Evolutionary conservation across 1,284 basidiomycete genomes (phyloP).

Genomic region (Pholiota adiposa): DNA sequence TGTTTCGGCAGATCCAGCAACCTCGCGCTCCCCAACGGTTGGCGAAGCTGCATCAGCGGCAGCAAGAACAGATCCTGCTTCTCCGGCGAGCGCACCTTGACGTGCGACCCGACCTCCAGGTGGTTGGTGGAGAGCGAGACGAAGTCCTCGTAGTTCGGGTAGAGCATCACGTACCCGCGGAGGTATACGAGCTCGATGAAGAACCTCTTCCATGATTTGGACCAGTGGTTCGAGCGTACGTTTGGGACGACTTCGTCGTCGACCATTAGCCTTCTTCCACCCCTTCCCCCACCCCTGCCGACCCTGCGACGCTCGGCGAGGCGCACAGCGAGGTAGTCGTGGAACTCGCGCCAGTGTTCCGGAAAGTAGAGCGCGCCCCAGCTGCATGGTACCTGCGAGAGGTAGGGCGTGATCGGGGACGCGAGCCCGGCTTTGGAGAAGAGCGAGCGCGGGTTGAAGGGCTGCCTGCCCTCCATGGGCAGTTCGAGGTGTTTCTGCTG

Average conservation of each 20-base stretch:
- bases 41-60: slow-evolving; percentile 62
- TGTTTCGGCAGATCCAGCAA: slow-evolving; percentile 62
- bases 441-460: slow-evolving; percentile 66
- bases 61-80: slow-evolving; percentile 69
- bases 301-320: slow-evolving; percentile 47
- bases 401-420: slow-evolving; percentile 66
- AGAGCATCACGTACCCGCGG: slow-evolving; percentile 83
- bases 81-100: slow-evolving; percentile 58
- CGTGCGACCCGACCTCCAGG: slow-evolving; percentile 80
- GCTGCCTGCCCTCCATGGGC: slow-evolving; percentile 64
- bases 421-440: slow-evolving; percentile 49
- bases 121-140: slow-evolving; percentile 84
- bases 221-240: slow-evolving; percentile 81
- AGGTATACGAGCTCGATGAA: slow-evolving; percentile 85
- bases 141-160: slow-evolving; percentile 77
- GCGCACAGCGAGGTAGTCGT: slow-evolving; percentile 72
- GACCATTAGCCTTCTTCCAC: slow-evolving; percentile 44
- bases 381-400: slow-evolving; percentile 84
- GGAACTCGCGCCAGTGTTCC: slow-evolving; percentile 84
- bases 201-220: slow-evolving; percentile 83
- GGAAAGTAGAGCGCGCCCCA: slow-evolving; percentile 93
- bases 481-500: slow-evolving; percentile 83
- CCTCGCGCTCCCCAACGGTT: slow-evolving; percentile 27
- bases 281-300: too few species aligned
- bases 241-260: slow-evolving; percentile 61